phyloP scores from a whole-genome alignment of 1,139 yeast genomes.

The Hyphopichia khmerensis region DNA sequence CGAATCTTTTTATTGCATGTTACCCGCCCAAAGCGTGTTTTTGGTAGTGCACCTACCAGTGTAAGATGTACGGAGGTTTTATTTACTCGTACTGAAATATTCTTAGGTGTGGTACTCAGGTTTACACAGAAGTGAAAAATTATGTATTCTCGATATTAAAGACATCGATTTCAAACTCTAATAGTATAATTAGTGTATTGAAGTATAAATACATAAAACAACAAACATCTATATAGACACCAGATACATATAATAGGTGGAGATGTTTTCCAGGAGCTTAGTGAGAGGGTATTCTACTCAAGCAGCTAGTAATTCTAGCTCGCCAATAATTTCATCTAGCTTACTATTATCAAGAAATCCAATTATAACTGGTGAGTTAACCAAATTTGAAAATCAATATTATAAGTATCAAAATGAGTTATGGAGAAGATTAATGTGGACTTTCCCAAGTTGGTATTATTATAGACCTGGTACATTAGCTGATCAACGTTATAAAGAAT shows the following conservation, averaged over 20 bases:
- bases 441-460: conserved; percentile 92
- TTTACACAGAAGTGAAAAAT: conserved; percentile 11
- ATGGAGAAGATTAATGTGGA: conserved; percentile 93
- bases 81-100: neutral
- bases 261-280: conserved; percentile 6
- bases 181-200: no score
- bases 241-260: no score
- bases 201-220: no score
- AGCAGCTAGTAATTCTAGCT: conserved; percentile 2
- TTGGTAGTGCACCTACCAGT: no score
- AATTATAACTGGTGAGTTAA: conserved; percentile 72
- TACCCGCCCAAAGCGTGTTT: no score
- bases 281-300: conserved; percentile 10
- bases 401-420: conserved; percentile 83
- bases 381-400: conserved; percentile 72
- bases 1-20: no score
- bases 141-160: conserved; percentile 1
- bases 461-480: conserved; percentile 88
- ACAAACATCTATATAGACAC: no score
- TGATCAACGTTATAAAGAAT: conserved; percentile 75
- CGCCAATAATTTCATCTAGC: conserved; percentile 31
- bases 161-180: no score
- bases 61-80: no score
- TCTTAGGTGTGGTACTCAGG: conserved; percentile 2
- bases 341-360: conserved; percentile 80